A percentile compares a stretch with the other conserved stretches of the same genome.
These are phyloP conservation scores for Diophrys sp. DNA, from an alignment of 73 alveolate species.

Conservation along the genomic window DNA sequence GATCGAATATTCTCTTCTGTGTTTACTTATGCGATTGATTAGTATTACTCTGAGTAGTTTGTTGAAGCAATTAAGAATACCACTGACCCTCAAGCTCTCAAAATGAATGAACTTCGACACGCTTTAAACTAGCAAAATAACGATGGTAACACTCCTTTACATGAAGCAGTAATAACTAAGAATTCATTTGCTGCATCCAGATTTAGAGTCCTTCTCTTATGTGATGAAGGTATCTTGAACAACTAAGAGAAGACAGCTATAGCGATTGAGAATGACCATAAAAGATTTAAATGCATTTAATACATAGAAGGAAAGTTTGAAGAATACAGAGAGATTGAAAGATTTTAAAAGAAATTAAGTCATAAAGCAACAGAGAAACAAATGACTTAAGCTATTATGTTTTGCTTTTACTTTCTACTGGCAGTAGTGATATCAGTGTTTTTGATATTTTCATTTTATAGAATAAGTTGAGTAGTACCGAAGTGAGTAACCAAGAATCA, in stretches of 20 bases:
- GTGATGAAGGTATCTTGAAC: background rate
- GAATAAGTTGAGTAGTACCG: too few species aligned
- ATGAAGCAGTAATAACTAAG: background rate
- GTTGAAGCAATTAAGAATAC: too few species aligned
- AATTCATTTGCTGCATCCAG: background rate
- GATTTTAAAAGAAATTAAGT: background rate
- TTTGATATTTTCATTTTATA: too few species aligned
- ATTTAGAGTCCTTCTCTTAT: background rate
- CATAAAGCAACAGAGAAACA: background rate
- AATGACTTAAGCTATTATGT: background rate
- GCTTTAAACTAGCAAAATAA: too few species aligned
- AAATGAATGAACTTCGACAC: too few species aligned
- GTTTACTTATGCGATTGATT: too few species aligned
- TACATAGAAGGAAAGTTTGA: background rate
- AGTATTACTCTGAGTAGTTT: too few species aligned
- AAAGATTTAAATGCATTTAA: background rate
- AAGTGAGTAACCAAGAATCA: too few species aligned
- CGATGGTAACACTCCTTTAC: background rate
- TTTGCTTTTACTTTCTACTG: too few species aligned
- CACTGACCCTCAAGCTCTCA: too few species aligned
- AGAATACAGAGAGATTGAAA: background rate
- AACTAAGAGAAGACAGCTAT: background rate
- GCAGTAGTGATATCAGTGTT: background rate
- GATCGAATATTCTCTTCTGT: too few species aligned
- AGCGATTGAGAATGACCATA: background rate